Evolutionary conservation across 2,329 filamentous ascomycete species (phyloP), one percentile per base, ranked within the genome.

Genomic region (Aspergillus japonicus): DNA sequence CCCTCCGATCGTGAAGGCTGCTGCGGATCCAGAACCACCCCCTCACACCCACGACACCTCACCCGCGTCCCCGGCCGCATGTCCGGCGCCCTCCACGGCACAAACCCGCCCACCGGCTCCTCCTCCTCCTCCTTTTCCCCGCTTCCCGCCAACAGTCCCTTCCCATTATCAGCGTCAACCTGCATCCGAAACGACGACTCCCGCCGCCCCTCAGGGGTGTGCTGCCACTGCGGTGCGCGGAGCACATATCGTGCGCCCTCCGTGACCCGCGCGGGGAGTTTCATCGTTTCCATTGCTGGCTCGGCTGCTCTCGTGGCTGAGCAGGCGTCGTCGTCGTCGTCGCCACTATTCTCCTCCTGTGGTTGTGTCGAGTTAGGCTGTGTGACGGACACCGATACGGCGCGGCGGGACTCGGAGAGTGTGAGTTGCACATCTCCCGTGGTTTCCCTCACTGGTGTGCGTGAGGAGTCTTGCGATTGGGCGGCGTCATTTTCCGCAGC

Each of bases 171-270:
- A 3, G 80, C 77, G 61, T 83, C 80, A 33, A 86, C 75, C 55
- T 80, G 79, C 63, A 88, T 69, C 14, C 85, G 80, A 60, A 85
- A 80, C 26, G 81, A 84, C 55, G 85, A 74, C 52, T 85, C 82
- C 48, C 78, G 81, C 49, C 56, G 64, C 44, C 58, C 62, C 12
- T 62, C 57, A 23, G 29, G 48, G 33, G 50, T 35, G n/a, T 23
- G 5, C 31, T n/a, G 47, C 26, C 31, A 29, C 8, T 23, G 53
- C 4, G 42, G 48, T 23, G 61, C 47, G 29, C 62, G 64, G 21
- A 75, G 62, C 19, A 60, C 60, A 19, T 63, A 62, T 19, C 67
- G 64, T 2, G 73, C 69, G 3, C 65, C 64, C 33, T 72, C 68
- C 35, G 62, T 71, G 14, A 76, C 73, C 21, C 69, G 69, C 2